phyloP scores from a whole-genome alignment of 2,329 filamentous ascomycete species.

The Epichloe glyceriae region DNA sequence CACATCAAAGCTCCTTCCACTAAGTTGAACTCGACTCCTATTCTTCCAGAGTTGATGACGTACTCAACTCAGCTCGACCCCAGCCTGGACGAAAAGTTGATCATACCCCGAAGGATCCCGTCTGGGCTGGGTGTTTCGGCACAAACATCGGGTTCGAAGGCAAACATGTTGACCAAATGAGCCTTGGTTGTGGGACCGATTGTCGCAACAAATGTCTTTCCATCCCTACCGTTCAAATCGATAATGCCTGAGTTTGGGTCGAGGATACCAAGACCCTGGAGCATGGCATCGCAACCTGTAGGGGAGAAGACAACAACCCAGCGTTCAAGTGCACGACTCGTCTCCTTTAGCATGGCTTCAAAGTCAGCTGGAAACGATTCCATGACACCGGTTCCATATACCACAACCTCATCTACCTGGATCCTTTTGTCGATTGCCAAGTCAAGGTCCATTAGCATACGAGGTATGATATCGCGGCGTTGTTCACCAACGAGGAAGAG shows the following conservation, averaged over 20 bases:
- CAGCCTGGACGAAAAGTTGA: neutral
- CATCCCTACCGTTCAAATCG: conserved; percentile 15
- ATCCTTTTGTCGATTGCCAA: conserved; percentile 42
- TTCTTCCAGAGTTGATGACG: neutral
- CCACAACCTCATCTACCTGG: conserved; percentile 61
- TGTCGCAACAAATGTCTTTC: conserved; percentile 57
- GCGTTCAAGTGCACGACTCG: conserved; percentile 27
- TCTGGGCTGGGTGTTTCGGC: conserved; percentile 71
- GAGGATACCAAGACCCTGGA: conserved; percentile 38
- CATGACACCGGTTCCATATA: conserved; percentile 82
- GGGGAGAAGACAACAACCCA: conserved; percentile 71
- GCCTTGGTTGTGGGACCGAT: conserved; percentile 89
- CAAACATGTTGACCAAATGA: conserved; percentile 52
- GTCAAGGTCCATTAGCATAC: conserved; percentile 49
- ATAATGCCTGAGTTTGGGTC: conserved; percentile 32
- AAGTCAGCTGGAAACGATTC: conserved; percentile 63
- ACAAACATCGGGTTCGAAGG: conserved; percentile 63
- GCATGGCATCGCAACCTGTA: conserved; percentile 48
- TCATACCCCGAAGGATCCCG: conserved; percentile 61
- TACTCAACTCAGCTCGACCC: neutral
- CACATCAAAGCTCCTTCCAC: neutral
- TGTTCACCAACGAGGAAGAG: conserved; percentile 88
- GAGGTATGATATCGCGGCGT: conserved; percentile 79
- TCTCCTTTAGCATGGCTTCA: conserved; percentile 31
- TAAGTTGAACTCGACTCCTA: neutral